Conservation (phyloP, 345 rosid species). For the Arabis alpina region DNA sequence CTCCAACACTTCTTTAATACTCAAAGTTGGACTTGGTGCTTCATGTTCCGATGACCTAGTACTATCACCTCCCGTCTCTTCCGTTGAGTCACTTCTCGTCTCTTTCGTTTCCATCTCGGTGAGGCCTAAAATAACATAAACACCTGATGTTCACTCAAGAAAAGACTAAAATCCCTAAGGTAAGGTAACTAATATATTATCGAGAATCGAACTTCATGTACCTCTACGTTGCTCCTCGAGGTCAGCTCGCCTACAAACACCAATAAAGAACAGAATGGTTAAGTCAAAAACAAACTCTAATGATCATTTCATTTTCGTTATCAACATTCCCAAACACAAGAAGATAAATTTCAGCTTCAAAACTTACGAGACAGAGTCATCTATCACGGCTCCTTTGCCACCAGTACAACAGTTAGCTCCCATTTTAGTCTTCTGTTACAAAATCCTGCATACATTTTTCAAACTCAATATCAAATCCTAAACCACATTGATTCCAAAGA, state of each 20-base stretch:
- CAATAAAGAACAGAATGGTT: conserved; percentile 18
- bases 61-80: conserved; percentile 58
- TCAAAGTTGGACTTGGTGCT: conserved; percentile 56
- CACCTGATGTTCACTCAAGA: conserved; percentile 34
- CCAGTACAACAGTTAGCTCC: conserved; percentile 3
- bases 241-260: conserved; percentile 12
- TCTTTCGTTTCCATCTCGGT: conserved; percentile 57
- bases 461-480: background rate
- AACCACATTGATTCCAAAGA: too few relatives aligned
- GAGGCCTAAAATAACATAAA: conserved; percentile 67
- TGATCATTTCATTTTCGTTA: background rate
- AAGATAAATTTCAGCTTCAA: background rate
- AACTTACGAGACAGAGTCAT: background rate
- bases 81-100: conserved; percentile 42
- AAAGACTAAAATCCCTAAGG: background rate
- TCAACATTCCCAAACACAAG: background rate
- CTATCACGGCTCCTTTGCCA: too few relatives aligned
- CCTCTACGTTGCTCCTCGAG: background rate
- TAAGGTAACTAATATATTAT: conserved; percentile 10
- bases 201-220: conserved; percentile 9
- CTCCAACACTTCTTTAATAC: conserved; percentile 59
- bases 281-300: background rate
- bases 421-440: background rate
- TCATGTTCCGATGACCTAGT: conserved; percentile 56
- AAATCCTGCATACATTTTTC: conserved; percentile 8